These are phyloP conservation scores for Neonectria coccinea DNA, from an alignment of 2,329 filamentous ascomycete species.

Conservation along the genomic window DNA sequence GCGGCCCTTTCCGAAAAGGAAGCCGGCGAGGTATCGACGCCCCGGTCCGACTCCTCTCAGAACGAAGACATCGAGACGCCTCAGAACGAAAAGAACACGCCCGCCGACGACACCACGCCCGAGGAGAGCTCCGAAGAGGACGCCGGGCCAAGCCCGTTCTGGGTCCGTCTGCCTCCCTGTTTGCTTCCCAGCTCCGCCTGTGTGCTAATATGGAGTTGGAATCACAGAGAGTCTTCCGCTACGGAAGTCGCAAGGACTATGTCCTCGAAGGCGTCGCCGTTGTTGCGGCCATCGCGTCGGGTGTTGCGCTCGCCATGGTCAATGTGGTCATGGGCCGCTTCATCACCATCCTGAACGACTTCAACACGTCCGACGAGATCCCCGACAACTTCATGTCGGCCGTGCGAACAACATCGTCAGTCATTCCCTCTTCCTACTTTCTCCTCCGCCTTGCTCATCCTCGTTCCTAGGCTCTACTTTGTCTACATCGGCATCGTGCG, in stretches of 20 bases:
- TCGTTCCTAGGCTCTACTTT: conserved; percentile 56
- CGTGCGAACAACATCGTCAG: conserved; percentile 20
- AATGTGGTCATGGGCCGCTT: conserved; percentile 47
- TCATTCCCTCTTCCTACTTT: background rate
- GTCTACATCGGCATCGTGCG: conserved; percentile 67
- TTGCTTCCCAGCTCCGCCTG: background rate
- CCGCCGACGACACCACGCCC: background rate
- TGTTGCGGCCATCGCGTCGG: conserved; percentile 42
- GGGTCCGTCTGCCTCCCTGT: background rate
- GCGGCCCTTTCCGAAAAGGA: conserved; percentile 17
- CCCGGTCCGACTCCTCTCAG: background rate
- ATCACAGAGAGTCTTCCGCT: conserved; percentile 43
- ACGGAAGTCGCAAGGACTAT: conserved; percentile 37
- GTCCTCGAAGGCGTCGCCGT: conserved; percentile 41
- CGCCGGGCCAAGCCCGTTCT: conserved; percentile 3
- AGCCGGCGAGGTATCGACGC: background rate
- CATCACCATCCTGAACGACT: conserved; percentile 42
- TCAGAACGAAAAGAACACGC: background rate
- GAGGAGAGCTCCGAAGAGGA: background rate
- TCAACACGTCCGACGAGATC: conserved; percentile 12
- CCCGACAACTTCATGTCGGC: conserved; percentile 38
- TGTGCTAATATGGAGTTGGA: background rate
- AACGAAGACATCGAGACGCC: background rate
- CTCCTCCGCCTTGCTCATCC: background rate
- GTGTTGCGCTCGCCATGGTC: conserved; percentile 45